Evolutionary conservation across 768 basidiomycete genomes (phyloP).

Genomic region (Rubroboletus satanas): DNA sequence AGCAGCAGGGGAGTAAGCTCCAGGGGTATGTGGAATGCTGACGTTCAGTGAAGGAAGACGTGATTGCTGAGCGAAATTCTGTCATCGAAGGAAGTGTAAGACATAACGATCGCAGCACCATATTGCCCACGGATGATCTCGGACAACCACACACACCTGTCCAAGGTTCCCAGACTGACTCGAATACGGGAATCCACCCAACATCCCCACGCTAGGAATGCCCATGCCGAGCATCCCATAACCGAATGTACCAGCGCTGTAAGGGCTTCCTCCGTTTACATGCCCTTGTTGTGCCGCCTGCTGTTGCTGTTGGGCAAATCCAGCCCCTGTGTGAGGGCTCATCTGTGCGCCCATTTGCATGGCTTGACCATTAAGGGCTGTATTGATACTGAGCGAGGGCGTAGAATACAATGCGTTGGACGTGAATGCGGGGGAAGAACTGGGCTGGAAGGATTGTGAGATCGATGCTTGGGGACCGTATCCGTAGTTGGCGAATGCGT

Average conservation of each 20-base stretch:
- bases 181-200: conserved; percentile 68
- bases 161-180: conserved; percentile 67
- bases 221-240: conserved; percentile 83
- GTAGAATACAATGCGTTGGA: conserved; percentile 70
- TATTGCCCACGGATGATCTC: background rate
- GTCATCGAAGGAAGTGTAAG: conserved; percentile 9
- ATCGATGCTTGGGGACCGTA: conserved; percentile 74
- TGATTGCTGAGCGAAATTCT: conserved; percentile 43
- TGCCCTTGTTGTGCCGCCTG: conserved; percentile 32
- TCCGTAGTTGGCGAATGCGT: conserved; percentile 83
- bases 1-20: conserved; percentile 75
- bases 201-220: conserved; percentile 67
- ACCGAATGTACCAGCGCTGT: conserved; percentile 49
- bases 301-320: conserved; percentile 47
- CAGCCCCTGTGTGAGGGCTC: conserved; percentile 62
- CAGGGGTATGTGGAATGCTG: conserved; percentile 67
- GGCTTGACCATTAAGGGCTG: conserved; percentile 43
- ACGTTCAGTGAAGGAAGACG: conserved; percentile 64
- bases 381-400: conserved; percentile 66
- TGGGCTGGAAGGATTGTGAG: conserved; percentile 48
- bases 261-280: conserved; percentile 47
- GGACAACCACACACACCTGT: conserved; percentile 42
- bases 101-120: background rate
- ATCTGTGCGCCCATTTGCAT: conserved; percentile 52
- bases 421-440: conserved; percentile 45